Evolutionary conservation across 2,329 filamentous ascomycete genomes (phyloP).

Genomic region (Stachybotrys chlorohalonatus): DNA sequence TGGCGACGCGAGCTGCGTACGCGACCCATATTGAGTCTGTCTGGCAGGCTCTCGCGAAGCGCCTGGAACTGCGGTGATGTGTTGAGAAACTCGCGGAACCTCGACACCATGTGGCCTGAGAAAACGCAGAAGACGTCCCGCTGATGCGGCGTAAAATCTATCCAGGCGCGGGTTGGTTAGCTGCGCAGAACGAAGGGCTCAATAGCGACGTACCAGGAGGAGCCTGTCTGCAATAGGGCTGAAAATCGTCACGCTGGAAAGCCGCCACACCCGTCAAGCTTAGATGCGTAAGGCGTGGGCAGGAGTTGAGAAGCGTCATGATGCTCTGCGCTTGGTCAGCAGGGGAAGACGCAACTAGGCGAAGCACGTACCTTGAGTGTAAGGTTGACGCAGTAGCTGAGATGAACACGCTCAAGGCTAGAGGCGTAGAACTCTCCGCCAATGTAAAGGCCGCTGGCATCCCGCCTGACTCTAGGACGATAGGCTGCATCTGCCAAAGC

Average conservation of each 20-base stretch:
- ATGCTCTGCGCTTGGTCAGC: conserved; percentile 58
- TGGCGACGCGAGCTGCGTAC: conserved; percentile 1
- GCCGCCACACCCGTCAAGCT: conserved; percentile 89
- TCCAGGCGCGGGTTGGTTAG: too few relatives aligned
- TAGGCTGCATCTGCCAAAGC: conserved; percentile 67
- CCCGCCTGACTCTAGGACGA: conserved; percentile 38
- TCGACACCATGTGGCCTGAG: conserved; percentile 73
- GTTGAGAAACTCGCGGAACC: conserved; percentile 72
- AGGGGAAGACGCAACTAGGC: not conserved
- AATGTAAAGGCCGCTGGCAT: conserved; percentile 35
- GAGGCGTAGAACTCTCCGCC: conserved; percentile 45
- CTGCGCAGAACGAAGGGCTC: conserved; percentile 13
- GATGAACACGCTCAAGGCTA: conserved; percentile 84
- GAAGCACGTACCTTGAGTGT: conserved; percentile 62
- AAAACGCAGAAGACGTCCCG: conserved; percentile 96
- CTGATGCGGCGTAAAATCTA: conserved; percentile 92
- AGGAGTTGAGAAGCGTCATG: conserved; percentile 78
- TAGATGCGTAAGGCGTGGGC: conserved; percentile 84
- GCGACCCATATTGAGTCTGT: conserved; percentile 6
- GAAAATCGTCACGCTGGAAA: conserved; percentile 78
- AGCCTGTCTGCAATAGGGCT: conserved; percentile 76
- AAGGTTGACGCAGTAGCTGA: conserved; percentile 87
- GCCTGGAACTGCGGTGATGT: conserved; percentile 36
- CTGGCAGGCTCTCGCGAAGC: conserved; percentile 23
- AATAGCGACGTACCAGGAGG: conserved; percentile 49